Base-by-base conservation (phyloP, 2,329 filamentous ascomycete genomes). In the Fusarium sp. region DNA sequence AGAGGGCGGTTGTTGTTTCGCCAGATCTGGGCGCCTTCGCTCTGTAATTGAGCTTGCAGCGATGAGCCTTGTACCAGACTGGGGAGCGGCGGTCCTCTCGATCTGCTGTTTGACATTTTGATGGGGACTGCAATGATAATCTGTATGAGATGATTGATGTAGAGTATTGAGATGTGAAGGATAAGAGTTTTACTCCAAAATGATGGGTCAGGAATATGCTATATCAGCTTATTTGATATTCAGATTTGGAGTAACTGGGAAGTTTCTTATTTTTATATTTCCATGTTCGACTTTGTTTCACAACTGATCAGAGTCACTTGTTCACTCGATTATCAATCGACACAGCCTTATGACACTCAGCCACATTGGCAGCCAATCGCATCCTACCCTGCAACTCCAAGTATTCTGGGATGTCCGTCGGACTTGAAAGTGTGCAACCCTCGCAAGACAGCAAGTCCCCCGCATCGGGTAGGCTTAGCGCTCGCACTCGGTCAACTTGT, bases 121-220 rank as follows among this genome's bases (percentile, higher is more conserved):
- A 50, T 3, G 5, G 3, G 15, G 10, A 47, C 21, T 2, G 8
- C 1, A 7, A 3, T 9, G 5, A 13, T 13, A 11, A 6, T 50
- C 2, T 30, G 15, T 18, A 0, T 2, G 0, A 2, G 7, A 9
- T 32, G 21, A 5, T 23, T n/a, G 19, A 6, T n/a, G 19, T 16
- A 5, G 1, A 21, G 9, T 7, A 4, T 16, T 15, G 9, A n/a
- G 12, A 11, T n/a, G 0, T 11, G 19, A 30, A 11, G 13, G 4
- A 16, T 21, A 8, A 47, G 4, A 6, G 12, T 0, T 4, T n/a
- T 2, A 7, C 1, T 6, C 1, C 7, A 9, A 30, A 28, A 5
- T 21, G 4, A 30, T 9, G 1, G 13, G n/a, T 16, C 0, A 5
- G 19, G 9, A 9, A 11, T 5, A 2, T 11, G 10, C 5, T n/a